A percentile compares a stretch with the other conserved stretches of the same genome.
phyloP scores from a whole-genome alignment of 441 rosid species.

The Pelargonium fulgidum region DNA sequence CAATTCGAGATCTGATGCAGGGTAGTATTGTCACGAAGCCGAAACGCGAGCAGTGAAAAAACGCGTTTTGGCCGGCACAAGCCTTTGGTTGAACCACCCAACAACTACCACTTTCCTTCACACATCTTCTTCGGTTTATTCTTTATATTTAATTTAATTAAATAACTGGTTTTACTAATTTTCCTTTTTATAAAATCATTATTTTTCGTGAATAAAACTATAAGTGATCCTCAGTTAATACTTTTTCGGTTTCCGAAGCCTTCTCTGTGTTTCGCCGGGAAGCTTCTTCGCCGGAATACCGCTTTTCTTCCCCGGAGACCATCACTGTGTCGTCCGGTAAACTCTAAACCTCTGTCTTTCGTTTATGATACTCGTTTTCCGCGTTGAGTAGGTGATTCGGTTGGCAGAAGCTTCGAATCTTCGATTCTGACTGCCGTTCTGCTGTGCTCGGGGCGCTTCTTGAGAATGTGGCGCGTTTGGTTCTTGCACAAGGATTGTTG shows the following conservation, averaged over 20 bases:
- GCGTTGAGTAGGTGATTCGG: constrained; percentile 16
- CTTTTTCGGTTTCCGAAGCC: constrained; percentile 65
- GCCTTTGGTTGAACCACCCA: constrained; percentile 98
- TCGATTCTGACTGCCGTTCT: constrained; percentile 36
- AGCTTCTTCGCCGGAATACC: constrained; percentile 27
- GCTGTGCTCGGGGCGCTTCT: constrained; percentile 30
- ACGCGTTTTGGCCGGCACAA: constrained; percentile 78
- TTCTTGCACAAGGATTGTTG: constrained; percentile 26
- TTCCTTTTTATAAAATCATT: constrained; percentile 15
- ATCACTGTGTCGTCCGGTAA: not conserved
- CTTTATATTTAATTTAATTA: not conserved
- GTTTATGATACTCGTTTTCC: constrained; percentile 10
- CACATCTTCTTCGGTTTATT: constrained; percentile 31
- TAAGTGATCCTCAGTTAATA: constrained; percentile 39
- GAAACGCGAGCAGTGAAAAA: constrained; percentile 37
- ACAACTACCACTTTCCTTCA: constrained; percentile 57
- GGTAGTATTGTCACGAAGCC: constrained; percentile 5
- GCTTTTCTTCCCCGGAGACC: not conserved
- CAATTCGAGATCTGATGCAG: not conserved
- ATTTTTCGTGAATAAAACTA: constrained; percentile 49
- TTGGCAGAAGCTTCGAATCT: constrained; percentile 51
- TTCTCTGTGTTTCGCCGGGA: constrained; percentile 28
- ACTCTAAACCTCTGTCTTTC: not conserved
- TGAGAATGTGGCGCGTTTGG: constrained; percentile 64
- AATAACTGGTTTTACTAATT: constrained; percentile 21